Evolutionary conservation across 345 rosid genomes (phyloP).

Genomic region (Pistacia integerrima): DNA sequence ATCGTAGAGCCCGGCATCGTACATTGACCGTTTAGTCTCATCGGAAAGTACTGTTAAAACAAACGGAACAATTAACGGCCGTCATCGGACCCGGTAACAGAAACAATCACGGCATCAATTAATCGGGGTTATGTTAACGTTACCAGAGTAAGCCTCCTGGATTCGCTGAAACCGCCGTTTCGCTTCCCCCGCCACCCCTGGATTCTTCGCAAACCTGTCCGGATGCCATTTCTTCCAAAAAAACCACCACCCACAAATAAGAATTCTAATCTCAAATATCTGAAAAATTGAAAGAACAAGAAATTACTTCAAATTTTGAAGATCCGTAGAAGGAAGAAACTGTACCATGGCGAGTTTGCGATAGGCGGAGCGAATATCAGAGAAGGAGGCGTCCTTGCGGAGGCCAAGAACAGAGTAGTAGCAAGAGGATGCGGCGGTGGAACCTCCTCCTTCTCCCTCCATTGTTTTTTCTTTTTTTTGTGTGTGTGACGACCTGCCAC

Average conservation of each 20-base stretch:
- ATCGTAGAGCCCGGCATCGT: slow-evolving; percentile 80
- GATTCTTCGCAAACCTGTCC: slow-evolving; percentile 60
- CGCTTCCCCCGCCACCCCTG: slow-evolving; percentile 68
- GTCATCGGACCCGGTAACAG: background rate
- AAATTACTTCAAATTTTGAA: background rate
- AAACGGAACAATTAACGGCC: slow-evolving; percentile 16
- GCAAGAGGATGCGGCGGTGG: slow-evolving; percentile 58
- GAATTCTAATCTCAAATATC: background rate
- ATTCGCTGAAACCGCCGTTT: slow-evolving; percentile 87
- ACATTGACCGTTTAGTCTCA: slow-evolving; percentile 64
- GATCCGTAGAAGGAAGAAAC: background rate
- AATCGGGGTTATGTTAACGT: background rate
- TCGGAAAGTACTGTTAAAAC: slow-evolving; percentile 60
- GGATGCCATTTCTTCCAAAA: slow-evolving; percentile 89
- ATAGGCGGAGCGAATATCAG: slow-evolving; percentile 79
- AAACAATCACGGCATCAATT: slow-evolving; percentile 1
- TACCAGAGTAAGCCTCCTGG: slow-evolving; percentile 94
- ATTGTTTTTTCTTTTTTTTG: slow-evolving; percentile 18
- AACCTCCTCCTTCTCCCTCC: slow-evolving; percentile 59
- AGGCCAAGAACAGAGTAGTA: slow-evolving; percentile 81
- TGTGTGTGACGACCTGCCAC: no score
- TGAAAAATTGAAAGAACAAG: background rate
- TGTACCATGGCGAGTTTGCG: slow-evolving; percentile 88
- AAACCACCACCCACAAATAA: background rate
- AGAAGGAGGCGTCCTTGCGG: slow-evolving; percentile 77